Conservation (phyloP, 768 basidiomycete species). For the Omphalotus guepiniiformis region DNA sequence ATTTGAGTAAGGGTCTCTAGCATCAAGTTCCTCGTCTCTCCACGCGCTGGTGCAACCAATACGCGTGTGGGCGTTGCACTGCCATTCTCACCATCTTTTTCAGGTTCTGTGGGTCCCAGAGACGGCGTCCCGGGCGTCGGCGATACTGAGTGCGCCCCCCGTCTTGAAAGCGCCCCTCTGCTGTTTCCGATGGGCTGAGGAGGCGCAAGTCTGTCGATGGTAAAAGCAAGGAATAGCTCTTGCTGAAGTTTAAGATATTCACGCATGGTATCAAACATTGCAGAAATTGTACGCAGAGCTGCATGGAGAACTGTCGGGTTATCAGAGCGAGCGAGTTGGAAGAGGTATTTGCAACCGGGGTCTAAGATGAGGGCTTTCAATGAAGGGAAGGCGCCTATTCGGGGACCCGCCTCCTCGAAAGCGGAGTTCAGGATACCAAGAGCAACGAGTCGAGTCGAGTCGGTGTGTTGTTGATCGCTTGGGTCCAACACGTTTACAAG, state of each 20-base stretch:
- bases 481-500: slow-evolving; percentile 95
- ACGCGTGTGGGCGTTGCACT: slow-evolving; percentile 49
- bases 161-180: slow-evolving; percentile 26
- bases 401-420: slow-evolving; percentile 78
- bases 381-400: slow-evolving; percentile 74
- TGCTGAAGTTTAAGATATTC: slow-evolving; percentile 88
- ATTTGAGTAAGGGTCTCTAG: slow-evolving; percentile 83
- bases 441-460: slow-evolving; percentile 88
- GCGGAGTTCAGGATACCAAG: slow-evolving; percentile 84
- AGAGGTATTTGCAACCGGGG: slow-evolving; percentile 92
- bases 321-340: slow-evolving; percentile 93
- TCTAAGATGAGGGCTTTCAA: slow-evolving; percentile 77
- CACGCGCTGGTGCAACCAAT: slow-evolving; percentile 71
- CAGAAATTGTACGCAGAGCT: slow-evolving; percentile 81
- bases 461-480: slow-evolving; percentile 91
- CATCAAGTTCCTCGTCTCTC: slow-evolving; percentile 85
- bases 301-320: slow-evolving; percentile 74
- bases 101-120: slow-evolving; percentile 31
- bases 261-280: slow-evolving; percentile 85
- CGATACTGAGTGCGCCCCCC: slow-evolving; percentile 34
- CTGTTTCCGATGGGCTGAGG: slow-evolving; percentile 29
- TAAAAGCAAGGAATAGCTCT: slow-evolving; percentile 92
- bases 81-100: slow-evolving; percentile 42
- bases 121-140: slow-evolving; percentile 54
- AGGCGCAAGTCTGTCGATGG: slow-evolving; percentile 82